A percentile compares a stretch with the other conserved stretches of the same genome.
Evolutionary conservation across 768 basidiomycete genomes (phyloP).

Genomic region (Dendrothele bispora): DNA sequence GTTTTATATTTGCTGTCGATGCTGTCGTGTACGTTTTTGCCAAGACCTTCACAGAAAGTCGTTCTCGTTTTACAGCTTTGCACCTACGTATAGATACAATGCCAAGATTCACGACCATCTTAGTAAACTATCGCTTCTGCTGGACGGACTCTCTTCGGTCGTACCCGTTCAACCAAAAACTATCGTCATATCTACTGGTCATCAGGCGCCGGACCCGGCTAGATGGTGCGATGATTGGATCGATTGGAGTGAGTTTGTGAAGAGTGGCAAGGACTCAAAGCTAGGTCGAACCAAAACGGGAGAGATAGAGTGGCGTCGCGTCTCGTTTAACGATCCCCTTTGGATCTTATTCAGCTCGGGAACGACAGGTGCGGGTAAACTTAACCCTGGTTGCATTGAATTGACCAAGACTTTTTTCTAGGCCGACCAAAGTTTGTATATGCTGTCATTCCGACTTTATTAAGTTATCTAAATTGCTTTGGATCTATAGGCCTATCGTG

Average conservation of each 20-base stretch:
- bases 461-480: slow-evolving; percentile 9
- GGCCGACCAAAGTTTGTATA: slow-evolving; percentile 55
- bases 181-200: slow-evolving; percentile 54
- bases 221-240: slow-evolving; percentile 51
- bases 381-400: neutral
- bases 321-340: slow-evolving; percentile 73
- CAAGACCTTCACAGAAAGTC: neutral
- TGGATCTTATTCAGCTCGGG: slow-evolving; percentile 88
- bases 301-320: slow-evolving; percentile 63
- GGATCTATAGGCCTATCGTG: slow-evolving; percentile 63
- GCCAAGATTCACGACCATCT: slow-evolving; percentile 67
- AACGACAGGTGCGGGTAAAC: slow-evolving; percentile 58
- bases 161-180: slow-evolving; percentile 43
- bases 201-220: slow-evolving; percentile 28
- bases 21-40: slow-evolving; percentile 57
- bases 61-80: neutral
- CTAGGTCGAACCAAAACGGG: slow-evolving; percentile 51
- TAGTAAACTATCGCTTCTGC: slow-evolving; percentile 58
- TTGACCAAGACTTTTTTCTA: slow-evolving; percentile 6
- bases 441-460: slow-evolving; percentile 5
- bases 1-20: slow-evolving; percentile 71
- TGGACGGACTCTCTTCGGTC: slow-evolving; percentile 47
- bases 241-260: slow-evolving; percentile 54
- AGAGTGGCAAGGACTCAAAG: slow-evolving; percentile 41
- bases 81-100: slow-evolving; percentile 53